These are phyloP conservation scores for Ustilago bromivora DNA, from an alignment of 1,284 basidiomycete species.

Conservation along the genomic window DNA sequence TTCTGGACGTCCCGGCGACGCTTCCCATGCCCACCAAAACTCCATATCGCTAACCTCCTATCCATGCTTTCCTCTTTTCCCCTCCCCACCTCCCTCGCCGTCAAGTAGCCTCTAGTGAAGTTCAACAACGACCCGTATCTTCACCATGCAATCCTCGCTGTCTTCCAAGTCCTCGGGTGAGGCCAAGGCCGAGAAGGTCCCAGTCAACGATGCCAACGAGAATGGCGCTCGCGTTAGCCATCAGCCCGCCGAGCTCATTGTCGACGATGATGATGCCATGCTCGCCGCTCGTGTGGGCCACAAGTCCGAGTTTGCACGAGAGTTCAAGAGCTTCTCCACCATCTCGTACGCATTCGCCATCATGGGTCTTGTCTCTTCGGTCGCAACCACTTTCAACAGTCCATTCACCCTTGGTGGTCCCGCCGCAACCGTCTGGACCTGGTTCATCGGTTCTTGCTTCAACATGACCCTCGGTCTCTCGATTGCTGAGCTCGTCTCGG, in stretches of 20 bases:
- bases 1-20: neutral
- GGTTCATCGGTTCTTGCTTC: constrained; percentile 67
- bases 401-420: constrained; percentile 65
- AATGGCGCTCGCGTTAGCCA: constrained; percentile 51
- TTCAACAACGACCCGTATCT: neutral
- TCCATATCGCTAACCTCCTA: constrained; percentile 9
- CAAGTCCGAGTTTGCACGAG: constrained; percentile 67
- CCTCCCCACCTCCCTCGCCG: neutral
- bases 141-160: constrained; percentile 41
- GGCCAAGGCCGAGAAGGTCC: constrained; percentile 35
- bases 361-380: constrained; percentile 68
- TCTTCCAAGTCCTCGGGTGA: constrained; percentile 49
- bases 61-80: neutral
- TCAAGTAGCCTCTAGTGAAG: constrained; percentile 10
- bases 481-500: constrained; percentile 72
- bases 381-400: constrained; percentile 67
- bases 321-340: constrained; percentile 68
- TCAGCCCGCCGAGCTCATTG: constrained; percentile 41
- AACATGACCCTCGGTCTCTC: constrained; percentile 66
- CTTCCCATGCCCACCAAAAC: constrained; percentile 21
- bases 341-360: constrained; percentile 68
- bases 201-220: constrained; percentile 25
- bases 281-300: constrained; percentile 64
- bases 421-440: constrained; percentile 66
- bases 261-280: constrained; percentile 63